Percentiles rank a stretch among this genome's conserved stretches.
Conservation (phyloP, 202 grass and related monocot species). For the Carex arenaria region DNA sequence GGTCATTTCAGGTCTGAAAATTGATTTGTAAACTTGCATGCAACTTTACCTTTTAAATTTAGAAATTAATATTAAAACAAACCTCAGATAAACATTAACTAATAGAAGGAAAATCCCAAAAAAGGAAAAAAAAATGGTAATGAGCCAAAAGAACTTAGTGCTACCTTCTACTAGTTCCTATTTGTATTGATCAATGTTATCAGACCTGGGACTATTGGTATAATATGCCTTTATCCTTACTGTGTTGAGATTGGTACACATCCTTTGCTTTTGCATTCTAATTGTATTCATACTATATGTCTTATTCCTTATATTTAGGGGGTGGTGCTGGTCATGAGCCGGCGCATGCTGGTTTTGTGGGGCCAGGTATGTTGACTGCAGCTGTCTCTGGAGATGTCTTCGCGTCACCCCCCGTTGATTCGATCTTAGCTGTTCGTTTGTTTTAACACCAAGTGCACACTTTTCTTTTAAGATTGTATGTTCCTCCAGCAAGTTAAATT, state of each 20-base stretch:
- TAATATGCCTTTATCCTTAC: not conserved
- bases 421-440: slow-evolving; percentile 82
- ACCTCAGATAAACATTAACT: not conserved
- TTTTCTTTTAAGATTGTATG: slow-evolving; percentile 7
- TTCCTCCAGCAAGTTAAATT: slow-evolving; percentile 25
- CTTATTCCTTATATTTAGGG: slow-evolving; percentile 43
- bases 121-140: not conserved
- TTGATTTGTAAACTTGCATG: not conserved
- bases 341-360: slow-evolving; percentile 97
- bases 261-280: not conserved
- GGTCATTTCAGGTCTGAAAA: slow-evolving; percentile 76
- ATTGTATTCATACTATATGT: not conserved
- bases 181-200: not conserved
- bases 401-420: slow-evolving; percentile 82
- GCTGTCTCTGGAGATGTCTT: slow-evolving; percentile 97
- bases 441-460: slow-evolving; percentile 18
- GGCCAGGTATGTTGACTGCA: slow-evolving; percentile 92
- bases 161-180: not conserved
- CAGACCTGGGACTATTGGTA: not conserved
- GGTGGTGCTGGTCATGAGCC: slow-evolving; percentile 99
- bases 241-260: not conserved
- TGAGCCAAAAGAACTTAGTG: not conserved
- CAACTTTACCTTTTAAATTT: not conserved
- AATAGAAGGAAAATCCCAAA: not conserved
- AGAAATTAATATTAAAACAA: not conserved